Percentiles rank a stretch among this genome's conserved stretches.
These are phyloP conservation scores for Coelastrella sp. DNA, from an alignment of 139 green algal species.

Conservation along the genomic window DNA sequence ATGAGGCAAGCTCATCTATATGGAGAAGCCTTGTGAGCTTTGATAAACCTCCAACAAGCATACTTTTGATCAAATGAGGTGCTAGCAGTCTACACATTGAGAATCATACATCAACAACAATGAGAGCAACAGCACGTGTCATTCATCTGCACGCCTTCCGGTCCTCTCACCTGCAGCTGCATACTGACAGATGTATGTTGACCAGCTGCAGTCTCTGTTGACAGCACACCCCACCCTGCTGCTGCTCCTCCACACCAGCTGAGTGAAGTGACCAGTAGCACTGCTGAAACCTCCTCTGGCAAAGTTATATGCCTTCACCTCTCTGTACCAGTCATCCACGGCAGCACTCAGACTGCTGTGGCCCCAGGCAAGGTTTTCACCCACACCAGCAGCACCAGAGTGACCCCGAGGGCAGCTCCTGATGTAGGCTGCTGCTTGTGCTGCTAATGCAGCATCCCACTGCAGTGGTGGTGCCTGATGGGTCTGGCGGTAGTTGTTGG, in stretches of 20 bases:
- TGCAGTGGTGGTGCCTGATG: conserved; percentile 38
- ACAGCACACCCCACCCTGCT: conserved; percentile 27
- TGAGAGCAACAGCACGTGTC: neutral
- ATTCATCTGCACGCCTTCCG: neutral
- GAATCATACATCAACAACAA: no score
- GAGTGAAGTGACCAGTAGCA: conserved; percentile 49
- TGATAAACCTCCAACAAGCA: no score
- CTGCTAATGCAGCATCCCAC: conserved; percentile 45
- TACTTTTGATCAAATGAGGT: no score
- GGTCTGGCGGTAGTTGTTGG: neutral
- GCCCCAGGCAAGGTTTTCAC: conserved; percentile 53
- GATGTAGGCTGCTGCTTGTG: conserved; percentile 24
- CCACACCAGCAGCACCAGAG: conserved; percentile 11
- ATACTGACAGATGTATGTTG: conserved; percentile 38
- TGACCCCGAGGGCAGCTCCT: conserved; percentile 32
- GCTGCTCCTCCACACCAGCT: conserved; percentile 45
- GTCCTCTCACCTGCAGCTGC: conserved; percentile 4
- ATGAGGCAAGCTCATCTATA: no score
- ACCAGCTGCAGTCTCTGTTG: neutral
- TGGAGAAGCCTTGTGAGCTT: no score
- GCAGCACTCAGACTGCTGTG: conserved; percentile 16
- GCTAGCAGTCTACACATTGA: no score
- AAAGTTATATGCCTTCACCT: conserved; percentile 36
- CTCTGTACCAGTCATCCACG: conserved; percentile 54
- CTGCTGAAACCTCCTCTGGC: conserved; percentile 3